Conservation (phyloP, 345 rosid genomes). For the Gossypium anomalum region DNA sequence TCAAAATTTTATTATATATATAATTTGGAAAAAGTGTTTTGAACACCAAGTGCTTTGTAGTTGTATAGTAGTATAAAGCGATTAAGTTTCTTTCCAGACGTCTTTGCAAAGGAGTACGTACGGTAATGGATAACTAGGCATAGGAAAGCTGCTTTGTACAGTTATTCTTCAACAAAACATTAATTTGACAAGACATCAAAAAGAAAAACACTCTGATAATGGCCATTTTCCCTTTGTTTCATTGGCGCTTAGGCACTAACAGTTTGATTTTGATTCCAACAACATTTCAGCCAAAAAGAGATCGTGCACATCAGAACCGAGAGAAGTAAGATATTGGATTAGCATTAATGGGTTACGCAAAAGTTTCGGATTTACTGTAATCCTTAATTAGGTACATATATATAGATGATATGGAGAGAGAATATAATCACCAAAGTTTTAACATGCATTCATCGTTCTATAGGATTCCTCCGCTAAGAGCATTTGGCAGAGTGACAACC, state of each 20-base stretch:
- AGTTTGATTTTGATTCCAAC: background rate
- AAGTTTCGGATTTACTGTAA: background rate
- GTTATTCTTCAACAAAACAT: background rate
- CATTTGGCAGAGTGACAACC: background rate
- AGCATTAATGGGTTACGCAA: background rate
- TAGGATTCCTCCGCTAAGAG: background rate
- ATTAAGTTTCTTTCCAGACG: background rate
- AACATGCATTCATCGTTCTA: no score
- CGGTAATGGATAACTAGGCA: background rate
- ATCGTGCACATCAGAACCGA: background rate
- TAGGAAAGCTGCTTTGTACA: background rate
- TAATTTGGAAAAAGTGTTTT: background rate
- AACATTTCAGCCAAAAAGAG: background rate
- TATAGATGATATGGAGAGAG: no score
- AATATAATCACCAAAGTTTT: no score
- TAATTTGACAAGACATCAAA: background rate
- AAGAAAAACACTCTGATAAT: background rate
- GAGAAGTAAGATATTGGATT: background rate
- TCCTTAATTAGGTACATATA: no score
- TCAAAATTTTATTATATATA: background rate
- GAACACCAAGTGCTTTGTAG: background rate
- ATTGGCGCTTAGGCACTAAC: background rate
- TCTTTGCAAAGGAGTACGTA: background rate
- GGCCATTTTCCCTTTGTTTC: slow-evolving; percentile 10
- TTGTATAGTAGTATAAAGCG: background rate